Evolutionary conservation across 208 protist genomes (phyloP).

Genomic region (Strigomonas culicis): DNA sequence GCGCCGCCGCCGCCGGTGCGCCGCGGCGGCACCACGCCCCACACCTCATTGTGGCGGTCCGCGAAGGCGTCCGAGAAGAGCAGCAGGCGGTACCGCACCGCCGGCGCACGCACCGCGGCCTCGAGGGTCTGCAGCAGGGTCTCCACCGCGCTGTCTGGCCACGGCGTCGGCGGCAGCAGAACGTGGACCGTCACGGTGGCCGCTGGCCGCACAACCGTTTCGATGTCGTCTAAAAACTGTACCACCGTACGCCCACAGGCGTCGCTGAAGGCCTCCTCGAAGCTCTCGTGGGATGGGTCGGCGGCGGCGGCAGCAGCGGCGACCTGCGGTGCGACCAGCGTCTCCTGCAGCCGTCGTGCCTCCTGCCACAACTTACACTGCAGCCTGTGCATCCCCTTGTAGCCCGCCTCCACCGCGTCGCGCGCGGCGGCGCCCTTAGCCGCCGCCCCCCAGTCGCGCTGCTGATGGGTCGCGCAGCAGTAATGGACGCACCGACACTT

Average conservation of each 20-base stretch:
- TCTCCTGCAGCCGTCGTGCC: conserved; percentile 5
- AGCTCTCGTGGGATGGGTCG: too few species aligned
- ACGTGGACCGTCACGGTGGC: too few species aligned
- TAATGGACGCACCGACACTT: conserved; percentile 70
- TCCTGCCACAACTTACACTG: conserved; percentile 54
- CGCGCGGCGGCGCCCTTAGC: neutral
- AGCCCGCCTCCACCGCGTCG: neutral
- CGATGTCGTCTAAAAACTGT: too few species aligned
- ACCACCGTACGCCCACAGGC: too few species aligned
- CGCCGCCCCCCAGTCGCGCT: conserved; percentile 61
- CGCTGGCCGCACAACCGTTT: too few species aligned
- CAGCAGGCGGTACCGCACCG: conserved; percentile 35
- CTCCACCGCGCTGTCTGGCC: neutral
- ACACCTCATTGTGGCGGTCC: conserved; percentile 51
- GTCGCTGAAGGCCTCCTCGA: too few species aligned
- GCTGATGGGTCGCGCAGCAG: conserved; percentile 73
- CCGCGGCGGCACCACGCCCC: conserved; percentile 26
- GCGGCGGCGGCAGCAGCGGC: too few species aligned
- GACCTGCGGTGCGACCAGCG: too few species aligned
- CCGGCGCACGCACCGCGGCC: neutral
- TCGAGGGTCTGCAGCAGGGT: neutral
- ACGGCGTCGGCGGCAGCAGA: too few species aligned
- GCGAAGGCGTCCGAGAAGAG: conserved; percentile 44
- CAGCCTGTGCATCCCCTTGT: conserved; percentile 38
- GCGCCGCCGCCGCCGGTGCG: neutral